These are phyloP conservation scores for Wickerhamiella bombiphila DNA, from an alignment of 805 yeast genomes.

Conservation along the genomic window DNA sequence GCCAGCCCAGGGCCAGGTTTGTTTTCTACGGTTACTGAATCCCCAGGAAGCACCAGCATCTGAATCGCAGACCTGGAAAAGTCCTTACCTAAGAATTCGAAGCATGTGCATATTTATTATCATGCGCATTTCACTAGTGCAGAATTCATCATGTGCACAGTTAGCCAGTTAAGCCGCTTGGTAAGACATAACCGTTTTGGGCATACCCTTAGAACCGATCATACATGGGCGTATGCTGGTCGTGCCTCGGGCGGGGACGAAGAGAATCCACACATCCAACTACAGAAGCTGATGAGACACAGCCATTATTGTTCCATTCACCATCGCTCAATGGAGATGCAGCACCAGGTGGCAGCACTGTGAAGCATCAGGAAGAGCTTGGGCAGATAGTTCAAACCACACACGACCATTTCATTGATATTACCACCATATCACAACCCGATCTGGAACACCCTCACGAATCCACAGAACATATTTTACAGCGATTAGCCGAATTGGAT, in stretches of 20 bases:
- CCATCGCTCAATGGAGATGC: conserved; percentile 3
- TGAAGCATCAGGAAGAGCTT: conserved; percentile 14
- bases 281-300: conserved; percentile 3
- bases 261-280: conserved; percentile 4
- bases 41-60: conserved; percentile 15
- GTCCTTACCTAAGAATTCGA: background rate
- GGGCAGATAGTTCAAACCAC: conserved; percentile 12
- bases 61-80: background rate
- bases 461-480: background rate
- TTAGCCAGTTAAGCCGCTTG: background rate
- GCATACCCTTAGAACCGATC: background rate
- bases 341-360: conserved; percentile 5
- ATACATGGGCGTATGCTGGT: conserved; percentile 15
- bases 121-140: conserved; percentile 1
- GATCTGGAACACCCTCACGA: conserved; percentile 3
- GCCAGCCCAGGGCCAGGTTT: conserved; percentile 11
- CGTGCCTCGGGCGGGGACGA: conserved; percentile 10
- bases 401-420: conserved; percentile 14
- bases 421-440: conserved; percentile 8
- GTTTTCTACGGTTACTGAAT: conserved; percentile 2
- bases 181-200: no score
- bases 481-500: conserved; percentile 1
- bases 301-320: conserved; percentile 9
- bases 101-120: background rate
- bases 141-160: background rate